phyloP scores from a whole-genome alignment of 2,329 filamentous ascomycete species.

The Pseudocercospora fuligena region DNA sequence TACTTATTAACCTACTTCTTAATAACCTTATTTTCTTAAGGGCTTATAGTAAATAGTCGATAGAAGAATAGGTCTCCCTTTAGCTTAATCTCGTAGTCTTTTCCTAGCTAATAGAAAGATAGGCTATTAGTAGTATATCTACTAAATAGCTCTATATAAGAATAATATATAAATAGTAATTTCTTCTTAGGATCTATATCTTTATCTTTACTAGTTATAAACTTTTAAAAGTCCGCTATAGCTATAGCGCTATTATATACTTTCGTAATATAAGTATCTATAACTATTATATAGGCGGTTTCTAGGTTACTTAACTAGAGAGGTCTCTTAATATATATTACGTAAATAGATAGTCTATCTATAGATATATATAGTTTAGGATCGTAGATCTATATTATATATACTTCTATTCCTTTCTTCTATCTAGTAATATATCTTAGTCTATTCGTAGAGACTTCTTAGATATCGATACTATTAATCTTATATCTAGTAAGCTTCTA shows the following conservation, averaged over 20 bases:
- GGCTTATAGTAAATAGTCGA: constrained; percentile 22
- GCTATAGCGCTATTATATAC: not conserved
- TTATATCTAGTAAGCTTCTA: no score
- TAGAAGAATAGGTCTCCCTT: not conserved
- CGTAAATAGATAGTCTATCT: not conserved
- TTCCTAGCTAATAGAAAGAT: not conserved
- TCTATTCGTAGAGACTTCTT: no score
- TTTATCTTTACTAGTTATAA: not conserved
- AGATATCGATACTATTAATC: no score
- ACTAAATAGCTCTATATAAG: not conserved
- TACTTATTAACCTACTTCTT: constrained; percentile 32
- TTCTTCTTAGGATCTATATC: not conserved
- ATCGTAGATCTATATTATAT: no score
- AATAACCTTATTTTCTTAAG: constrained; percentile 27
- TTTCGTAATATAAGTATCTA: not conserved
- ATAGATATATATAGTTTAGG: not conserved
- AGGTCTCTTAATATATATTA: not conserved
- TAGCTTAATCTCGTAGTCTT: no score
- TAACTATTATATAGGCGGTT: not conserved
- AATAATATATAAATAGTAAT: not conserved
- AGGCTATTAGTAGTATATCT: not conserved
- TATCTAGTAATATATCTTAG: not conserved
- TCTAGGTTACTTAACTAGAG: not conserved
- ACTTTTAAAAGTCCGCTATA: not conserved
- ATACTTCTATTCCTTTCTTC: not conserved